Conservation (phyloP, 768 basidiomycete species). For the Galerina sulciceps region DNA sequence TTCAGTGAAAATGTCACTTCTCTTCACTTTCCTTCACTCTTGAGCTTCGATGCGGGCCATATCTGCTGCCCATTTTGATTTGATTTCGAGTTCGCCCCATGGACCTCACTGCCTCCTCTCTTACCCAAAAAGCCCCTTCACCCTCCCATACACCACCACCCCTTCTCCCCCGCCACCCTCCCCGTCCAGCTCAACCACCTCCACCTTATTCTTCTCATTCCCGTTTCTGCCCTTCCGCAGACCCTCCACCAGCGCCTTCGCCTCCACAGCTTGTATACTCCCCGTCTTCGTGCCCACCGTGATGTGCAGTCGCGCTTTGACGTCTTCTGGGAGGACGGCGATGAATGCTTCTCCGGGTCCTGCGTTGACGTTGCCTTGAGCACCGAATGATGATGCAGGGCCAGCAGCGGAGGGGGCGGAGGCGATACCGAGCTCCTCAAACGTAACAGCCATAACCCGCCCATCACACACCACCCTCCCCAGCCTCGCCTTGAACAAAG, state of each 20-base stretch:
- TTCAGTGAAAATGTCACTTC: no score
- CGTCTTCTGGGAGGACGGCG: conserved; percentile 44
- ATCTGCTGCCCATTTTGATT: no score
- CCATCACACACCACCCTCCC: conserved; percentile 74
- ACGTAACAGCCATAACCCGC: conserved; percentile 78
- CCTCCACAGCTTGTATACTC: conserved; percentile 68
- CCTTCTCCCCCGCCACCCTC: background rate
- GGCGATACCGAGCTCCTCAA: conserved; percentile 57
- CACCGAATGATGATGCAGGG: no score
- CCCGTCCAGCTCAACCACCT: background rate
- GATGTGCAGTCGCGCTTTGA: conserved; percentile 70
- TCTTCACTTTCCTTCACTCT: no score
- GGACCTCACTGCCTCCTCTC: background rate
- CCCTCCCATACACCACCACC: conserved; percentile 3
- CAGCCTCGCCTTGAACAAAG: conserved; percentile 65
- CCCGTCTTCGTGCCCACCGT: conserved; percentile 77
- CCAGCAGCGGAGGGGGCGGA: no score
- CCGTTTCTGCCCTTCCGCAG: conserved; percentile 38
- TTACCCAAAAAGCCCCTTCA: conserved; percentile 1
- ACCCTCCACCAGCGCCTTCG: conserved; percentile 67
- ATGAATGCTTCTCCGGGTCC: conserved; percentile 50
- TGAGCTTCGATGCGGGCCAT: no score
- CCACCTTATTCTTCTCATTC: conserved; percentile 1
- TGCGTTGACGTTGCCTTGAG: conserved; percentile 23
- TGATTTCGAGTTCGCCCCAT: no score